Conservation (phyloP, 106 monocot species). For the Phalaenopsis equestris region DNA sequence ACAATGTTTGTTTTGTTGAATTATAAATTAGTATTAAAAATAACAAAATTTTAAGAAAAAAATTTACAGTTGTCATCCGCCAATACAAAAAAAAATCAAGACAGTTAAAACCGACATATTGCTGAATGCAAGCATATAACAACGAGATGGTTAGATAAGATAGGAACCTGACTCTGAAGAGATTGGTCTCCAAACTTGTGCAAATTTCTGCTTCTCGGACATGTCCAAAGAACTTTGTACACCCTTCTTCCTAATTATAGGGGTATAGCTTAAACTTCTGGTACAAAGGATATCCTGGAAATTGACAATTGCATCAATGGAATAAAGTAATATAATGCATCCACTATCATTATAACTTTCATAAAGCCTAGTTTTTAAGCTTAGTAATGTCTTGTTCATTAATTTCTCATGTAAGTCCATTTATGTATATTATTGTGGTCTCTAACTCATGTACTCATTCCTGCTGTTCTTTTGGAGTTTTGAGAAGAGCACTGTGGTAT, state of each 20-base stretch:
- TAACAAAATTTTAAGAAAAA: neutral
- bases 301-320: neutral
- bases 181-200: constrained; percentile 5
- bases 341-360: neutral
- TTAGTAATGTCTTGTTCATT: neutral
- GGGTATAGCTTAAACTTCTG: neutral
- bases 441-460: neutral
- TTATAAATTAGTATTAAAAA: neutral
- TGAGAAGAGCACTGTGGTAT: too few species aligned
- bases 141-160: neutral
- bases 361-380: neutral
- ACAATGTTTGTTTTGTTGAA: neutral
- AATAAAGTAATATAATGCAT: neutral
- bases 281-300: constrained; percentile 3
- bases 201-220: neutral
- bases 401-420: neutral
- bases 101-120: neutral
- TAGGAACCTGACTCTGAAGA: constrained; percentile 2
- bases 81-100: neutral
- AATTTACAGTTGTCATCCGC: neutral
- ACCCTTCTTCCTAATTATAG: constrained; percentile 2
- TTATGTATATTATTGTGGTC: neutral
- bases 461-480: too few species aligned
- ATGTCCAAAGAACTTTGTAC: neutral
- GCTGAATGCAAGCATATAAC: neutral